Base-by-base conservation (phyloP, 2,329 filamentous ascomycete genomes). In the Venturiaceae sp. region DNA sequence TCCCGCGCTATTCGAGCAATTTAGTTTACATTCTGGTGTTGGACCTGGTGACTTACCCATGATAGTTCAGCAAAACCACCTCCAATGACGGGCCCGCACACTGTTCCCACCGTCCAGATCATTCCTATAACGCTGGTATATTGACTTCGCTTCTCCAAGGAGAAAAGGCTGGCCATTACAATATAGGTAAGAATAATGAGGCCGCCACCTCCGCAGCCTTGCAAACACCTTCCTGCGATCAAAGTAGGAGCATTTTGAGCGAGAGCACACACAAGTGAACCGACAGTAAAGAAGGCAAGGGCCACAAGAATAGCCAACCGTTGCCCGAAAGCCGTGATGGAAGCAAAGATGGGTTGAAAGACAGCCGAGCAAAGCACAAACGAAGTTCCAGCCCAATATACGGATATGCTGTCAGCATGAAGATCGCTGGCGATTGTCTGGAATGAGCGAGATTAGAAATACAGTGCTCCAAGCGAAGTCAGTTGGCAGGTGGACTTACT, bases 121-220 rank as follows among this genome's bases (percentile, higher is more conserved):
- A 84, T 77, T 5, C 83, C 84, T 57, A 87, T 80, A 52, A 88
- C 71, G 0, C 84, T 85, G 65, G 82, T 83, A 66, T 83, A 86
- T 59, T 81, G 77, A 19, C 82, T 79, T 50, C 83, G 77, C 9
- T 58, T 72, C 71, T 75, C 71, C 57, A 76, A 54, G 57, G 79
- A 81, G 71, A 86, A 86, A 32, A 86, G 66, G 69, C 87, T 83
- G 5, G 78, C 78, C 58, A 87, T 83, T 62, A 75, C 75, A 58
- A 87, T 85, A 65, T 84, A 84, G 58, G 82, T 80, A 50, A 87
- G 68, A 21, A 81, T 79, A 37, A 86, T 77, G 54, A 86, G 71
- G 3, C 84, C 84, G 58, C 84, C 84, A 41, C 80, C 82, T 9
- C 82, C 84, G 39, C 82, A 74, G 64, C 84, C 84, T 66, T 87